Percentiles rank a stretch among this genome's conserved stretches.
Evolutionary conservation across 2,329 filamentous ascomycete species (phyloP).

Genomic region (Alternaria sp.): DNA sequence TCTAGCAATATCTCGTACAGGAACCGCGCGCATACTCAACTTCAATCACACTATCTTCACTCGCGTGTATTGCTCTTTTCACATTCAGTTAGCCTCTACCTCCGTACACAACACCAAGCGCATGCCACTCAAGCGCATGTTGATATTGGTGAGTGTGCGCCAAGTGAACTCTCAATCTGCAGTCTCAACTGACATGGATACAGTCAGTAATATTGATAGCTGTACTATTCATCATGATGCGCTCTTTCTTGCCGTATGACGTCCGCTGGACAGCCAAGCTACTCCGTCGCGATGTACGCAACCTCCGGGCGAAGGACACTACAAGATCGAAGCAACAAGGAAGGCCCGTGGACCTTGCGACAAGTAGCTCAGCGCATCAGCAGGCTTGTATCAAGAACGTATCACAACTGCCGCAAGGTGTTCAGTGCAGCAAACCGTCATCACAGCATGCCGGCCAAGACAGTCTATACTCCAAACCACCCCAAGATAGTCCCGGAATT

Average conservation of each 20-base stretch:
- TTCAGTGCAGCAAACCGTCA: not conserved
- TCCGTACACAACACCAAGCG: not conserved
- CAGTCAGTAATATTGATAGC: not conserved
- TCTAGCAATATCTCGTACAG: not conserved
- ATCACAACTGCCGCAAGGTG: not conserved
- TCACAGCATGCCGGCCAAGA: not conserved
- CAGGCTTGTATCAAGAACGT: not conserved
- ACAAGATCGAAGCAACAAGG: constrained; percentile 6
- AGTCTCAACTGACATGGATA: not conserved
- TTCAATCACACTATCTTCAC: not conserved
- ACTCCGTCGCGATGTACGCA: constrained; percentile 27
- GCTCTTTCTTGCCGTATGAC: constrained; percentile 6
- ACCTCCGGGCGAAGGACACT: constrained; percentile 7
- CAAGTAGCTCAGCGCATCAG: not conserved
- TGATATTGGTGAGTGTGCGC: not conserved
- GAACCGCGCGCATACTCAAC: not conserved
- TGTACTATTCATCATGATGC: not conserved
- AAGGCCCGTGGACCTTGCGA: not conserved
- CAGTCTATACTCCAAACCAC: not conserved
- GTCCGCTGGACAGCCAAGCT: constrained; percentile 19
- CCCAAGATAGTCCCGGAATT: not conserved
- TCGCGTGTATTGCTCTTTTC: not conserved
- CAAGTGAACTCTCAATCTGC: not conserved
- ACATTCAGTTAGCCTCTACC: not conserved
- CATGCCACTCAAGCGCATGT: not conserved